These are phyloP conservation scores for Hysterium pulicare DNA, from an alignment of 2,329 filamentous ascomycete species.

Conservation along the genomic window DNA sequence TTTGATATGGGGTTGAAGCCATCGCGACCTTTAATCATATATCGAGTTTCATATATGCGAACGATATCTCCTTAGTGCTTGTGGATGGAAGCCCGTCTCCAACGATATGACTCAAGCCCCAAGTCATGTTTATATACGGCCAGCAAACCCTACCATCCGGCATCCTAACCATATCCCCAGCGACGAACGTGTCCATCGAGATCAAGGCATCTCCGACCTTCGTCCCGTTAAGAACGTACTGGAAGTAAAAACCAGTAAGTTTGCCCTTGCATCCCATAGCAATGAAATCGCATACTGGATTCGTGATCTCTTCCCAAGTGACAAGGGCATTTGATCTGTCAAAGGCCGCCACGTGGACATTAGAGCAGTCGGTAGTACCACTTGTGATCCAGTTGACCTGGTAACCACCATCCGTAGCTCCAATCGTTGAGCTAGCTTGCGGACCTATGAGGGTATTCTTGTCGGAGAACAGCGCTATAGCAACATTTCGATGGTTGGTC, in stretches of 20 bases:
- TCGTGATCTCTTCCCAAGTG: slow-evolving; percentile 59
- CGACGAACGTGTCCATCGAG: slow-evolving; percentile 55
- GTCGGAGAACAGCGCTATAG: slow-evolving; percentile 55
- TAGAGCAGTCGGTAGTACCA: slow-evolving; percentile 53
- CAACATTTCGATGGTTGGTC: slow-evolving; percentile 58
- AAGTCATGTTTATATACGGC: slow-evolving; percentile 58
- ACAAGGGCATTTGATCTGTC: slow-evolving; percentile 53
- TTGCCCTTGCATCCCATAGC: slow-evolving; percentile 60
- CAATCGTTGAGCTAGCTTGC: slow-evolving; percentile 54
- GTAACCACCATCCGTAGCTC: slow-evolving; percentile 51
- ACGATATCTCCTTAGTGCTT: slow-evolving; percentile 7
- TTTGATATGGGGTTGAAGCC: no score
- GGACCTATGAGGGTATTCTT: slow-evolving; percentile 55
- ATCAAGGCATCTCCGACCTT: slow-evolving; percentile 52
- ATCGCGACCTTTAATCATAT: no score
- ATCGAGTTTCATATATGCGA: no score
- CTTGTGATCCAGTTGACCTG: slow-evolving; percentile 61
- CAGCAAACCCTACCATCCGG: slow-evolving; percentile 59
- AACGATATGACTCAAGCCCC: slow-evolving; percentile 42
- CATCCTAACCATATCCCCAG: slow-evolving; percentile 62
- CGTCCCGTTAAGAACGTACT: slow-evolving; percentile 53
- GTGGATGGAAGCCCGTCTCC: slow-evolving; percentile 18
- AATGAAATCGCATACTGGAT: slow-evolving; percentile 54
- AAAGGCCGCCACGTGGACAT: slow-evolving; percentile 57
- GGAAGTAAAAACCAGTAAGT: slow-evolving; percentile 59